A percentile compares a stretch with the other conserved stretches of the same genome.
phyloP scores from a whole-genome alignment of 495 filamentous ascomycete genomes.

The Talaromyces adpressus region DNA sequence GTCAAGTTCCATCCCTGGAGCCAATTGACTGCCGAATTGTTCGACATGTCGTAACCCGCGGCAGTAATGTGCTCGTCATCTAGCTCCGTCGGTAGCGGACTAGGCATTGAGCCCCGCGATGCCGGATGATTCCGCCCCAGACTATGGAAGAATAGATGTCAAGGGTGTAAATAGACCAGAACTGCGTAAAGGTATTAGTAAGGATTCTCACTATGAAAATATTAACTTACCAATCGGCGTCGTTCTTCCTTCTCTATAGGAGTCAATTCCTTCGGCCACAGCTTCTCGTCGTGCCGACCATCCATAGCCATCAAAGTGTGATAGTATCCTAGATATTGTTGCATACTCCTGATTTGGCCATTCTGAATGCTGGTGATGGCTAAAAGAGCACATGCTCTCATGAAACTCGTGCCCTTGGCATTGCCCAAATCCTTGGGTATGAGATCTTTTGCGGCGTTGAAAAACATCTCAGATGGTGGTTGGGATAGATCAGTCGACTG shows the following conservation, averaged over 20 bases:
- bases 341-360: background rate
- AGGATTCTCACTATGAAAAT: background rate
- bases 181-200: conserved; percentile 16
- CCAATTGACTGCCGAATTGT: conserved; percentile 25
- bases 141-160: conserved; percentile 44
- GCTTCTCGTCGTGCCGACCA: background rate
- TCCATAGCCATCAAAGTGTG: background rate
- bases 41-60: conserved; percentile 20
- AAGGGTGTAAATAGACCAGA: conserved; percentile 48
- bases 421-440: background rate
- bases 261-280: background rate
- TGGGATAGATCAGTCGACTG: background rate
- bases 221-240: background rate
- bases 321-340: background rate
- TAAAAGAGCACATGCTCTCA: background rate
- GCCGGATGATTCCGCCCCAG: conserved; percentile 38
- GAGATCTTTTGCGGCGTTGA: background rate
- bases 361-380: background rate
- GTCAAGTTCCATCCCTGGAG: conserved; percentile 46
- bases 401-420: background rate
- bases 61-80: background rate
- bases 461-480: background rate
- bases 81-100: background rate
- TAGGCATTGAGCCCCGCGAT: conserved; percentile 29
- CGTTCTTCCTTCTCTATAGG: background rate